Base-by-base conservation (phyloP, 768 basidiomycete species). In the Collybiopsis luxurians region DNA sequence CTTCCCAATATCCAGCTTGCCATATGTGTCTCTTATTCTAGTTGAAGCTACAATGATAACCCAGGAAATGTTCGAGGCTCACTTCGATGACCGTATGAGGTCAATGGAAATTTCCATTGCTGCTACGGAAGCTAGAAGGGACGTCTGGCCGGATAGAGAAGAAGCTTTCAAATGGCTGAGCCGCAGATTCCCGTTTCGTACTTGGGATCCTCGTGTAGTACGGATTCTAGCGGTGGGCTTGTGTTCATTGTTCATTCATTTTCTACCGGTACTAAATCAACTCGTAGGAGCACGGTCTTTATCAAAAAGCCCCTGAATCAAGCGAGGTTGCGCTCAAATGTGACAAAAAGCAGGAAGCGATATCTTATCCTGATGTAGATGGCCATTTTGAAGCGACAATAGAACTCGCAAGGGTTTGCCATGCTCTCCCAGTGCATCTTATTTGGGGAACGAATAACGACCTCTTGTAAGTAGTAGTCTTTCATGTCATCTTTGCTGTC, bases 391-490 rank as follows among this genome's bases (percentile, higher is more conserved):
- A 77, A 57, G 72, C 73, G 2, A 68, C 72, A 0, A 40, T 62
- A 2, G 66, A 74, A 23, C 58, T 80, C 1, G 63, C 61, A 4
- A 64, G 69, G 31, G 60, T 81, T 10, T 73, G 71, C 46, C 62
- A 61, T 48, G 57, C 61, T 0, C 43, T 79, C 6, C 76, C 79
- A 19, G 60, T 80, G 7, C 81, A 83, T 60, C 47, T 79, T 26
- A 72, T 83, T n/a, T 82, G 79, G 76, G 79, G 77, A 27, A 68
- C 64, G 5, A 63, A 66, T n/a, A 71, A 73, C 31, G 76, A 80
- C 40, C 60, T 79, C n/a, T 66, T 80, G 79, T 81, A 61, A 56
- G 73, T 68, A 19, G 39, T 48, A 53, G 56, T 26, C 28, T 40
- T 43, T 39, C 50, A 42, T 31, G 53, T 52, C 13, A 23, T 6